These are phyloP conservation scores for Xylaria acuta DNA, from an alignment of 495 filamentous ascomycete genomes.

Conservation along the genomic window DNA sequence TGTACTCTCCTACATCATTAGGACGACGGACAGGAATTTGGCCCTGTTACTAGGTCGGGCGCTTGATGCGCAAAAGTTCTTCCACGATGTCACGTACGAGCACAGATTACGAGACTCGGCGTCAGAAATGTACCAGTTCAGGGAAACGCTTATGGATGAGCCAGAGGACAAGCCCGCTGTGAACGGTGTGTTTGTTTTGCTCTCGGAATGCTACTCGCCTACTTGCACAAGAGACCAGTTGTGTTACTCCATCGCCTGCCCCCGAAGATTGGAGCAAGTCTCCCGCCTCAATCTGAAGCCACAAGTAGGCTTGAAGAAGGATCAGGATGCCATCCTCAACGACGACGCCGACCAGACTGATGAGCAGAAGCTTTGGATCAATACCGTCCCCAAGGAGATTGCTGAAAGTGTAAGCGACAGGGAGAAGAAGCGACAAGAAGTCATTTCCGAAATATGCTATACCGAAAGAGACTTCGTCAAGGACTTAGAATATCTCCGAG, in stretches of 20 bases:
- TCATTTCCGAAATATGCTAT: constrained; percentile 98
- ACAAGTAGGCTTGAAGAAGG: constrained; percentile 82
- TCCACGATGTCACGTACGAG: constrained; percentile 98
- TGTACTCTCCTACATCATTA: constrained; percentile 90
- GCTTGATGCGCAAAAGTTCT: constrained; percentile 98
- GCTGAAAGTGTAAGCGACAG: constrained; percentile 85
- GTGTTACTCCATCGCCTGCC: constrained; percentile 98
- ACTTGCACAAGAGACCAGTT: constrained; percentile 94
- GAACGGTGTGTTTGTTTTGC: constrained; percentile 94
- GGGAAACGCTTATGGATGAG: constrained; percentile 90
- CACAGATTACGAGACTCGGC: constrained; percentile 91
- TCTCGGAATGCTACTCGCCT: constrained; percentile 97
- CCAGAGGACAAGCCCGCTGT: constrained; percentile 74
- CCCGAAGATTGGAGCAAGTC: constrained; percentile 92
- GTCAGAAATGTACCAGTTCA: constrained; percentile 94
- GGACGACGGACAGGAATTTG: constrained; percentile 94
- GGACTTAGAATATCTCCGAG: constrained; percentile 94
- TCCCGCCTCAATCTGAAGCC: constrained; percentile 90
- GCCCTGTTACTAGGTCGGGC: constrained; percentile 92
- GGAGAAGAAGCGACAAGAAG: constrained; percentile 97
- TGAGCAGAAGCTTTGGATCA: constrained; percentile 99
- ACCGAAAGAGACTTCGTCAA: constrained; percentile 99
- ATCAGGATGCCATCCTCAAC: constrained; percentile 75
- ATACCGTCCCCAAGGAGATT: constrained; percentile 94
- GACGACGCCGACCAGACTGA: constrained; percentile 86